Conservation (phyloP, 176 grass and related monocot species). For the Musa troglodytarum region DNA sequence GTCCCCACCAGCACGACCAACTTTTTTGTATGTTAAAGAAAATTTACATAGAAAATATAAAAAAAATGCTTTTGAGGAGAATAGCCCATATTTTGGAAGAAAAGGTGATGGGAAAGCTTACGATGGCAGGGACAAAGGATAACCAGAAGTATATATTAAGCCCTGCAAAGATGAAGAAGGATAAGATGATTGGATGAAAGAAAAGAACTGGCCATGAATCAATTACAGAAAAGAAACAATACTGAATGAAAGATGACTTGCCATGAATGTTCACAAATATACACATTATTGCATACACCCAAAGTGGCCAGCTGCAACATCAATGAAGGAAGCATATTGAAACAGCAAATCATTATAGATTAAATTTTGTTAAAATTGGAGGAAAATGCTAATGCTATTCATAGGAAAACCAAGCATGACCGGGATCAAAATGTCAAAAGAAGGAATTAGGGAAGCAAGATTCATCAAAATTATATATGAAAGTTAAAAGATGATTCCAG, state of each 20-base stretch:
- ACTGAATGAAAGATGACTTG: conserved; percentile 16
- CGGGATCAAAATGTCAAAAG: too few species aligned
- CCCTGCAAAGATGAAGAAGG: conserved; percentile 40
- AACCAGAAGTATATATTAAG: conserved; percentile 99
- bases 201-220: not conserved
- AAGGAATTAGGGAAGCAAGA: too few species aligned
- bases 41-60: not conserved
- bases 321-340: conserved; percentile 28
- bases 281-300: conserved; percentile 77
- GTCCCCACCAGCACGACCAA: conserved; percentile 77
- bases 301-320: conserved; percentile 79
- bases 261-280: conserved; percentile 89
- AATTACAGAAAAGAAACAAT: not conserved
- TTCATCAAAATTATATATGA: too few species aligned
- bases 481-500: too few species aligned
- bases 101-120: conserved; percentile 28
- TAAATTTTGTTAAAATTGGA: not conserved
- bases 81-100: conserved; percentile 10
- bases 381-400: not conserved
- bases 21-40: conserved; percentile 23
- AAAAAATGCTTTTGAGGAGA: conserved; percentile 11
- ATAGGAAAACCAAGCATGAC: not conserved
- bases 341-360: not conserved
- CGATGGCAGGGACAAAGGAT: conserved; percentile 67
- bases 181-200: not conserved